phyloP scores from a whole-genome alignment of 164 flowering plant species.

The Pachysandra terminalis region DNA sequence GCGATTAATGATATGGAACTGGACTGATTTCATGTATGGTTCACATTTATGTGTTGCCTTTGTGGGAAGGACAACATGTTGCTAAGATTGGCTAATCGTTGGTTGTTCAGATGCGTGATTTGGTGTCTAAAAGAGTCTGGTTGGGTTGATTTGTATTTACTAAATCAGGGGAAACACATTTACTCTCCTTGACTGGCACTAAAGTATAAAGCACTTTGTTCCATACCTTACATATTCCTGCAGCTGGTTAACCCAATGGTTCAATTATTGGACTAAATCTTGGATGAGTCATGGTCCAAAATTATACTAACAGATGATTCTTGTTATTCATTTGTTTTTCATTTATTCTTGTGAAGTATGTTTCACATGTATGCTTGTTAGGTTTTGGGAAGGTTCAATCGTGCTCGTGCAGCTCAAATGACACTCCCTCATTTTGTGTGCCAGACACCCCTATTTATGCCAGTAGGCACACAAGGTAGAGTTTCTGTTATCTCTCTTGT shows the following conservation, averaged over 20 bases:
- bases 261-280: neutral
- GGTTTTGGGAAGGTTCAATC: conserved; percentile 87
- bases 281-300: too few species aligned
- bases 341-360: neutral
- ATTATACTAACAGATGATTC: too few species aligned
- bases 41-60: neutral
- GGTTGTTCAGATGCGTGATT: neutral
- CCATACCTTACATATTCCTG: neutral
- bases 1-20: neutral
- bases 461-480: conserved; percentile 97
- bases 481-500: neutral
- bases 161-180: too few species aligned
- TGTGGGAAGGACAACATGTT: neutral
- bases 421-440: conserved; percentile 77
- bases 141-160: too few species aligned
- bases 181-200: too few species aligned
- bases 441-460: conserved; percentile 96
- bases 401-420: conserved; percentile 87
- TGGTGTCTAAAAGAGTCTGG: too few species aligned
- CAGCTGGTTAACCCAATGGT: neutral
- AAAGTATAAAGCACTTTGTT: too few species aligned
- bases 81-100: neutral
- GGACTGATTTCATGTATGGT: neutral
- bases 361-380: conserved; percentile 12
- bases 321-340: neutral